Evolutionary conservation across 169 alveolate species (phyloP).

Genomic region (Perkinsus marinus): DNA sequence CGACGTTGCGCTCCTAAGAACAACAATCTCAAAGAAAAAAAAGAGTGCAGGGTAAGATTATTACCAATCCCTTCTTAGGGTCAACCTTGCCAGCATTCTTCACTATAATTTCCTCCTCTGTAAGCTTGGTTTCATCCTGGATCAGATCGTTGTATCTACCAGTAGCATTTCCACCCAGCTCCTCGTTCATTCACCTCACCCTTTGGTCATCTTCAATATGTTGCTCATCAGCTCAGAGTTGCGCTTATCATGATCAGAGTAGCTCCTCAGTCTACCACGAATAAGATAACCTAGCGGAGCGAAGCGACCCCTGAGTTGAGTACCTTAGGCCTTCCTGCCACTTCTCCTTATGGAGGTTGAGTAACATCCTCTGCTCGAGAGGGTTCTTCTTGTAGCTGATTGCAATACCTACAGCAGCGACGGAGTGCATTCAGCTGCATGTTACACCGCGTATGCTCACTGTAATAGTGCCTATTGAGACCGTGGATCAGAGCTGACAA

Average conservation of each 20-base stretch:
- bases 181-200: slow-evolving; percentile 47
- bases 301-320: slow-evolving; percentile 8
- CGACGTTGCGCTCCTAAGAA: slow-evolving; percentile 29
- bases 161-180: slow-evolving; percentile 46
- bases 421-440: not conserved
- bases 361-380: slow-evolving; percentile 88
- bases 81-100: slow-evolving; percentile 78
- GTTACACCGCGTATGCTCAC: slow-evolving; percentile 8
- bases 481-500: slow-evolving; percentile 88
- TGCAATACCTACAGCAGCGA: slow-evolving; percentile 66
- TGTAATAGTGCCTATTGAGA: slow-evolving; percentile 86
- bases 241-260: not conserved
- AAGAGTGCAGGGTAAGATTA: too few species aligned
- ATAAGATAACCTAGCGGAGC: not conserved
- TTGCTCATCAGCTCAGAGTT: slow-evolving; percentile 1
- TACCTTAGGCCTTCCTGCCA: slow-evolving; percentile 90
- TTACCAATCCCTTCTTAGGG: slow-evolving; percentile 65
- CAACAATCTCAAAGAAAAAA: not conserved
- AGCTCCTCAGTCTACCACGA: not conserved
- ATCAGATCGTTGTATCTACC: slow-evolving; percentile 74
- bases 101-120: slow-evolving; percentile 80
- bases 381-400: slow-evolving; percentile 91
- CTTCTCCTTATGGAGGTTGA: slow-evolving; percentile 81
- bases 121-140: slow-evolving; percentile 81
- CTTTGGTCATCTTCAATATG: slow-evolving; percentile 34